Evolutionary conservation across 192 early-diverging fungal species (phyloP).

Genomic region (Geranomyces variabilis): DNA sequence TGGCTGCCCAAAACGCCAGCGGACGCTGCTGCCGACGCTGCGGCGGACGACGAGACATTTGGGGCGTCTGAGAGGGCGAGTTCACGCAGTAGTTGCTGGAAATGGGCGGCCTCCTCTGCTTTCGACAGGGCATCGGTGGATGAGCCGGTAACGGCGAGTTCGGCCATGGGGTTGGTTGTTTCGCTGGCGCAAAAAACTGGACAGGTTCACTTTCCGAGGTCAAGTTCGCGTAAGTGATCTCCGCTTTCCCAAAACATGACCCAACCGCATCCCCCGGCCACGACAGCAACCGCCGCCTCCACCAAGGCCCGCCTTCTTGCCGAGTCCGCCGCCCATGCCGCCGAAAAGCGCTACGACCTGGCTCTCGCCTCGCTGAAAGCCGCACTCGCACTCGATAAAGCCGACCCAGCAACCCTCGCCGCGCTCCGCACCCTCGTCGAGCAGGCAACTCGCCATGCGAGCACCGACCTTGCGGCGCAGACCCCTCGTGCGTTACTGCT

Average conservation of each 20-base stretch:
- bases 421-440: slow-evolving; percentile 29
- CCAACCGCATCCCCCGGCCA: not conserved
- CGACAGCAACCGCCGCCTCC: not conserved
- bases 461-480: not conserved
- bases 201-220: no score
- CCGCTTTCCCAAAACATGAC: no score
- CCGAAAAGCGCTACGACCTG: slow-evolving; percentile 25
- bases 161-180: no score
- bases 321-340: slow-evolving; percentile 18
- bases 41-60: no score
- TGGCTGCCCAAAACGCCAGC: not conserved
- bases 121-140: not conserved
- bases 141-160: no score
- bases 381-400: slow-evolving; percentile 33
- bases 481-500: not conserved
- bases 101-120: slow-evolving; percentile 39
- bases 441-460: not conserved
- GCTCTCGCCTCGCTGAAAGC: slow-evolving; percentile 32
- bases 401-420: slow-evolving; percentile 23
- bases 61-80: slow-evolving; percentile 39
- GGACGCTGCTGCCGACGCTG: not conserved
- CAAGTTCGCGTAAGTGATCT: no score
- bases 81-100: slow-evolving; percentile 51
- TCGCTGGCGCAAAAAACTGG: no score
- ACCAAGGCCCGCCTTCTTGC: not conserved